Conservation (phyloP, 2,329 filamentous ascomycete genomes). For the Cladosporium sp. region DNA sequence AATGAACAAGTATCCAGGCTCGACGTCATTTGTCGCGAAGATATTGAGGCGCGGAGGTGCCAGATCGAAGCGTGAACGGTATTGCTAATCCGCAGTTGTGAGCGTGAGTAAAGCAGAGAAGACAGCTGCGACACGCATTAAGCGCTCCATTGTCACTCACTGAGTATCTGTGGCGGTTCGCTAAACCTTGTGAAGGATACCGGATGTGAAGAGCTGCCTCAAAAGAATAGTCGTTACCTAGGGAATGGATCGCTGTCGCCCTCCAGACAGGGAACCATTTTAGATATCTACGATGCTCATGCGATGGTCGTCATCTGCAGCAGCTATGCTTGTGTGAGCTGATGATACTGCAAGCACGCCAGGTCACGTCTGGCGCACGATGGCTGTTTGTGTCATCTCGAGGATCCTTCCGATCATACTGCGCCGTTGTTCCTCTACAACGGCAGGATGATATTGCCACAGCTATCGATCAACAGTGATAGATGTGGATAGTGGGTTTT, state of each 20-base stretch:
- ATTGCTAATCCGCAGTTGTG: slow-evolving; percentile 54
- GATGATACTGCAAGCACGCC: neutral
- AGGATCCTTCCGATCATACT: neutral
- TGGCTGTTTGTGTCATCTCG: neutral
- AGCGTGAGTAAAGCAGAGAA: slow-evolving; percentile 33
- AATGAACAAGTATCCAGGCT: slow-evolving; percentile 53
- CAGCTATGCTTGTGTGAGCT: too few relatives aligned
- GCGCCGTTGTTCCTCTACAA: neutral
- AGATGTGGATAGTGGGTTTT: neutral
- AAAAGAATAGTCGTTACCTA: neutral
- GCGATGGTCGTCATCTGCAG: neutral
- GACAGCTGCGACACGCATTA: neutral
- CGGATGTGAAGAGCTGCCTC: neutral
- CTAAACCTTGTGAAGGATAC: neutral
- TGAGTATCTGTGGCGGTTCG: neutral
- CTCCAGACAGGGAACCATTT: too few relatives aligned
- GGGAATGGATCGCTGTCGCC: too few relatives aligned
- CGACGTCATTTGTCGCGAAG: slow-evolving; percentile 37
- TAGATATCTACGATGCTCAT: neutral
- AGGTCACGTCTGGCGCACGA: neutral
- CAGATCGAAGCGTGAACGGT: slow-evolving; percentile 44
- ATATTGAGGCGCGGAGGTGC: slow-evolving; percentile 40
- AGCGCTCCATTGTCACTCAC: neutral
- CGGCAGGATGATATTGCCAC: neutral
- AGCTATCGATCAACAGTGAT: neutral